A percentile compares a stretch with the other conserved stretches of the same genome.
These are phyloP conservation scores for Cantharellus cinnabarinus DNA, from an alignment of 768 basidiomycete genomes.

Conservation along the genomic window DNA sequence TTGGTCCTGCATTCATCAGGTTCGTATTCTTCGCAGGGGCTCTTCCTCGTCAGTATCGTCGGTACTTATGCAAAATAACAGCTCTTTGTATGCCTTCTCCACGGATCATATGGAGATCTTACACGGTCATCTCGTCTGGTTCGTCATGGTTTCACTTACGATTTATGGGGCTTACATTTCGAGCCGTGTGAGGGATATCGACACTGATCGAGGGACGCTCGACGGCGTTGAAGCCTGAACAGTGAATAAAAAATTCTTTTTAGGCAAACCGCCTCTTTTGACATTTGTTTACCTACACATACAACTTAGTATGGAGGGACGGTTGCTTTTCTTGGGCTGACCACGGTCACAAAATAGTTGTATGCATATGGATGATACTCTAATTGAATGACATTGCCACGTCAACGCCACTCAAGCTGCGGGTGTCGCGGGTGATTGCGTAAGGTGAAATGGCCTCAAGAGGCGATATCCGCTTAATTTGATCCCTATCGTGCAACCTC, in stretches of 20 bases:
- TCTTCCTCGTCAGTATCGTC: background rate
- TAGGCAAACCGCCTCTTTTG: background rate
- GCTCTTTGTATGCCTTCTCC: background rate
- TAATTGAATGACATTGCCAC: too few relatives aligned
- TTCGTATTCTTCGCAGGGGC: background rate
- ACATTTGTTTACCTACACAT: too few relatives aligned
- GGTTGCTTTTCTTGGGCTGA: background rate
- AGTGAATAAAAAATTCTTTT: background rate
- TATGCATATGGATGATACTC: background rate
- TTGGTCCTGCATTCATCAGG: constrained; percentile 3
- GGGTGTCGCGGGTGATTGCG: too few relatives aligned
- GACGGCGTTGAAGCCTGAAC: background rate
- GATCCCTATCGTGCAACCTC: too few relatives aligned
- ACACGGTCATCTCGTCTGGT: background rate
- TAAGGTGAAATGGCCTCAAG: too few relatives aligned
- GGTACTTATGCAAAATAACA: background rate
- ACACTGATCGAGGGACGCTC: background rate
- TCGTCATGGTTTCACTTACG: constrained; percentile 1
- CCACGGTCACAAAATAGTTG: background rate
- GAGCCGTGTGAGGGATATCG: background rate
- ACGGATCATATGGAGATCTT: constrained; percentile 1
- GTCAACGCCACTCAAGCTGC: too few relatives aligned
- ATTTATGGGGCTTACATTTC: background rate
- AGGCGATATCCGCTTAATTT: too few relatives aligned
- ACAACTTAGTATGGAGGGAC: too few relatives aligned